Evolutionary conservation across 768 basidiomycete species (phyloP).

Genomic region (Phanerochaete sordida): DNA sequence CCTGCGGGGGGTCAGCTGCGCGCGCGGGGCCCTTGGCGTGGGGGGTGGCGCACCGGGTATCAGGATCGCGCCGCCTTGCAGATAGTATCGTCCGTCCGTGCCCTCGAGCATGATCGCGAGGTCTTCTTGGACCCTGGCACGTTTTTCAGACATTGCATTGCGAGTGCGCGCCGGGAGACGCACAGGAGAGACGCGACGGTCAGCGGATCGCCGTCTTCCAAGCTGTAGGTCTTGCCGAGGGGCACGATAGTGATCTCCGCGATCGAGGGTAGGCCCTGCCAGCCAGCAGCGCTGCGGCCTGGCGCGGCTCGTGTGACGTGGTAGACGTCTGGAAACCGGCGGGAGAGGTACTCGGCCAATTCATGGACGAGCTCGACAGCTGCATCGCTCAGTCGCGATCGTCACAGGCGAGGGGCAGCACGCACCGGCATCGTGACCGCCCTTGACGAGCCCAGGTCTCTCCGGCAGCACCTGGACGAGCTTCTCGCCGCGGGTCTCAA

Average conservation of each 20-base stretch:
- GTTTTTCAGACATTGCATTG: background rate
- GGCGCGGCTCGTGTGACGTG: constrained; percentile 38
- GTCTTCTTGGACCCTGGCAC: constrained; percentile 21
- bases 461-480: constrained; percentile 48
- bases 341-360: constrained; percentile 60
- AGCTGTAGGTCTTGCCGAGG: constrained; percentile 43
- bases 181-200: constrained; percentile 59
- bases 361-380: constrained; percentile 69
- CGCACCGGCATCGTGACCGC: constrained; percentile 30
- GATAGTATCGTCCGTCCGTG: constrained; percentile 65
- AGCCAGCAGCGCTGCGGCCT: constrained; percentile 26
- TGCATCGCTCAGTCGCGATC: constrained; percentile 19
- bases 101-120: constrained; percentile 36
- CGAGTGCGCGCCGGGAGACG: constrained; percentile 23
- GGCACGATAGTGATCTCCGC: constrained; percentile 49
- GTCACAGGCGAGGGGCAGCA: background rate
- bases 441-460: constrained; percentile 33
- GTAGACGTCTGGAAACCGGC: constrained; percentile 59
- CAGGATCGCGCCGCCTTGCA: constrained; percentile 70
- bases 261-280: constrained; percentile 46
- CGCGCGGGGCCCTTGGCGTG: background rate
- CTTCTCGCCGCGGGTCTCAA: constrained; percentile 45
- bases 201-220: constrained; percentile 56
- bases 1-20: constrained; percentile 36
- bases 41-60: constrained; percentile 48